Evolutionary conservation across 106 monocot species (phyloP).

Genomic region (Platanthera zijinensis): DNA sequence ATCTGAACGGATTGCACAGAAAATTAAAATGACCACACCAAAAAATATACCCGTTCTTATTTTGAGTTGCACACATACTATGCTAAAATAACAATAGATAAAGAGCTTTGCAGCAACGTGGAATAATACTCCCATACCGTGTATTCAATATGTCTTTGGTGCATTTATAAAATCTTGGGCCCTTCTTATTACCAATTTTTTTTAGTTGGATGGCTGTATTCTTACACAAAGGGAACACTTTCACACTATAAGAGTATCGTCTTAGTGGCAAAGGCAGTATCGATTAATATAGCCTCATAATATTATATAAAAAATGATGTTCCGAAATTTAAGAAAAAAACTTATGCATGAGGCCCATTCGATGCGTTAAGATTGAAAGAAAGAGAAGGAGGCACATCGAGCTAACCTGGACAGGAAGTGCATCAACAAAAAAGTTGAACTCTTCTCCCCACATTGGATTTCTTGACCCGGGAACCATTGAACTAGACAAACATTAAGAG

Average conservation of each 20-base stretch:
- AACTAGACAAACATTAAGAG: conserved; percentile 43
- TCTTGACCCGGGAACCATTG: conserved; percentile 99
- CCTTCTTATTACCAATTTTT: too few relatives aligned
- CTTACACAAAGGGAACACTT: too few relatives aligned
- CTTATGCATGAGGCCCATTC: background rate
- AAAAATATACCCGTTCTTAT: background rate
- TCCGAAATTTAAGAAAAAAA: background rate
- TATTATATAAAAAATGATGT: background rate
- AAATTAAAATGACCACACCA: conserved; percentile 1
- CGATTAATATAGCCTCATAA: background rate
- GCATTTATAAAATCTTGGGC: too few relatives aligned
- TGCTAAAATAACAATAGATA: background rate
- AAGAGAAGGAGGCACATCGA: conserved; percentile 3
- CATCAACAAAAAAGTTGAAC: conserved; percentile 85
- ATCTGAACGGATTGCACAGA: conserved; percentile 38
- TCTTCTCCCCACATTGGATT: conserved; percentile 99
- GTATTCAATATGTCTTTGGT: too few relatives aligned
- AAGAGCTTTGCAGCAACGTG: background rate
- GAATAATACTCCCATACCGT: too few relatives aligned
- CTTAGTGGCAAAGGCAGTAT: background rate
- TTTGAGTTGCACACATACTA: background rate
- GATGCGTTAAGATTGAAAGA: background rate
- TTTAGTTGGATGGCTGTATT: too few relatives aligned
- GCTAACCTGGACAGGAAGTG: conserved; percentile 87
- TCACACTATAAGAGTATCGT: background rate